Base-by-base conservation (phyloP, 2,329 filamentous ascomycete species). In the Pyricularia grisea region DNA sequence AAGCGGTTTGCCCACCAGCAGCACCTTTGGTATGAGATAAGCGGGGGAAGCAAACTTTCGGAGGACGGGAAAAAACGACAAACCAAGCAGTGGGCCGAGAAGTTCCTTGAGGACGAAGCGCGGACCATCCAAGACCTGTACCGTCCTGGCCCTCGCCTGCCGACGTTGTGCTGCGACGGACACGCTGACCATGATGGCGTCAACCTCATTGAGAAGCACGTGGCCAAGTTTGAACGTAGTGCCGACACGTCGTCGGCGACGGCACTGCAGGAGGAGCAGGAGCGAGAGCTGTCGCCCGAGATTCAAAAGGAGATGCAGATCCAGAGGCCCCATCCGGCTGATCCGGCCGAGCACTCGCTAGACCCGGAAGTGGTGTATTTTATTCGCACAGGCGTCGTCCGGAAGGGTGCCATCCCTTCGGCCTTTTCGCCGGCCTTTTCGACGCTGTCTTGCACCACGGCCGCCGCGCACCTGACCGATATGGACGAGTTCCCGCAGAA, bases 201-300 rank as follows among this genome's bases (percentile, higher is more conserved):
- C 20, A 30, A 55, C 70, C 64, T 25, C 58, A 36, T 20, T 36
- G 68, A n/a, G 65, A 30, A 42, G 42, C 58, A 28, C 27, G 58
- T 68, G 70, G 20, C 71, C 68, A 42, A 20, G 50, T 4, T 20
- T 70, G 7, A 30, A 68, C 5, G 25, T 25, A 5, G n/a, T 68
- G 11, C 70, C 67, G 2, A 64, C 11, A 5, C 71, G 70, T 31
- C 77, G 72, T 69, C 11, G 25, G 23, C 68, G n/a, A 70, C 68
- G 14, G 36, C 36, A 42, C 7, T 71, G 74, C 0, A 85, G 3
- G 88, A 92, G 72, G 90, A 92, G 69, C 88, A 92, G 71, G 90
- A 92, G 73, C 81, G 89, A 0, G 90, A 92, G 71, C 78, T 92
- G 0, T 81, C 86, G 0, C 87, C 87, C 0, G 90, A 93, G 70